Percentiles rank a stretch among this genome's conserved stretches.
phyloP scores from a whole-genome alignment of 2,329 filamentous ascomycete species.

The Parascedosporium putredinis region DNA sequence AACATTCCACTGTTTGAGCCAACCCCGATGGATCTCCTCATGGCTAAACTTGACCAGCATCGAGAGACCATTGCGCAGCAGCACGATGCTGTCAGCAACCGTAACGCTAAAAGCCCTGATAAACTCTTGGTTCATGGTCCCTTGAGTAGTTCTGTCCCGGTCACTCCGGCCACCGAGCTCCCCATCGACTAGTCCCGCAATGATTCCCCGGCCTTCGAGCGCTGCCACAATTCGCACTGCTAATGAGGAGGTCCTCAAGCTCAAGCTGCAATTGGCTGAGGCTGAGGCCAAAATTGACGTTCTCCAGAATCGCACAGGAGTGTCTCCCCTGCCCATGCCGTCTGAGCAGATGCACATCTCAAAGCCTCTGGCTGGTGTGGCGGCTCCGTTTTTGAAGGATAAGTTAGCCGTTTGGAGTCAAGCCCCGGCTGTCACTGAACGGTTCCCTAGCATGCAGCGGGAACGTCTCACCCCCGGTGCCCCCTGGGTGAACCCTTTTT shows the following conservation, averaged over 20 bases:
- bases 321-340: not conserved
- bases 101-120: slow-evolving; percentile 22
- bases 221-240: slow-evolving; percentile 41
- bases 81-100: slow-evolving; percentile 38
- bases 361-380: not conserved
- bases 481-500: slow-evolving; percentile 39
- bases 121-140: slow-evolving; percentile 22
- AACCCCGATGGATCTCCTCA: slow-evolving; percentile 58
- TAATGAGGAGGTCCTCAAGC: slow-evolving; percentile 51
- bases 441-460: not conserved
- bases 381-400: not conserved
- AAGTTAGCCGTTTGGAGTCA: not conserved
- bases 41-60: slow-evolving; percentile 66
- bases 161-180: slow-evolving; percentile 47
- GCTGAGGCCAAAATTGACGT: slow-evolving; percentile 61
- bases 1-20: slow-evolving; percentile 10
- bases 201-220: slow-evolving; percentile 39
- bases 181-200: slow-evolving; percentile 54
- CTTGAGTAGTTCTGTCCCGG: slow-evolving; percentile 19
- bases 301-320: slow-evolving; percentile 25
- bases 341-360: not conserved
- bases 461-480: slow-evolving; percentile 41
- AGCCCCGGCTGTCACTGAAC: not conserved
- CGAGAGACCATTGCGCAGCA: slow-evolving; percentile 50
- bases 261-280: slow-evolving; percentile 62